Evolutionary conservation across 495 filamentous ascomycete genomes (phyloP).

Genomic region (Penicillium pulvis): DNA sequence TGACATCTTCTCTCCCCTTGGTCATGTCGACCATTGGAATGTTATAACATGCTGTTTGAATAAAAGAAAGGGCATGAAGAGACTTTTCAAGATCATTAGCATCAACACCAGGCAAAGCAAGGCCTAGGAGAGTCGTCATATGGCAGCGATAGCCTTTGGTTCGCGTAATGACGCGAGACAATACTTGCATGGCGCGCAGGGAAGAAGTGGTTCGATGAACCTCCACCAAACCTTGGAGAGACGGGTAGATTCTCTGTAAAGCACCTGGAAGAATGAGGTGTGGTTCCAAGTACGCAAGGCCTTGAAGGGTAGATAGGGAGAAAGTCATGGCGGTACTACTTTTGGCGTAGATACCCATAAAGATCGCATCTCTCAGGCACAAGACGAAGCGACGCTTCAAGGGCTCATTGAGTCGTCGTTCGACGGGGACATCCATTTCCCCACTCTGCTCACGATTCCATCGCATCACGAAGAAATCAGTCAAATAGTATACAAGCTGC

Average conservation of each 20-base stretch:
- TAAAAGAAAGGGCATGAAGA: conserved; percentile 88
- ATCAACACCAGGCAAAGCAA: conserved; percentile 94
- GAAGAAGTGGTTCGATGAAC: conserved; percentile 96
- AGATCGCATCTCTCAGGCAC: conserved; percentile 87
- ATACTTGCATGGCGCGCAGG: conserved; percentile 83
- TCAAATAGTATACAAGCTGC: conserved; percentile 88
- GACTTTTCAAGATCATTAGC: conserved; percentile 98
- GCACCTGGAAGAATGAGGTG: conserved; percentile 91
- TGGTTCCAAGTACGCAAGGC: conserved; percentile 86
- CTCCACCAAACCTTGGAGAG: conserved; percentile 93
- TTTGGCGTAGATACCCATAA: conserved; percentile 98
- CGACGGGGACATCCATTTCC: conserved; percentile 80
- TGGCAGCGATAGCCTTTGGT: conserved; percentile 95
- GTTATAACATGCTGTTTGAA: conserved; percentile 92
- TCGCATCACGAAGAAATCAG: conserved; percentile 96
- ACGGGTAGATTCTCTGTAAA: conserved; percentile 93
- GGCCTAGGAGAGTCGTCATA: conserved; percentile 85
- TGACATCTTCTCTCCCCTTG: conserved; percentile 65
- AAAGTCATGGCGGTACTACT: conserved; percentile 88
- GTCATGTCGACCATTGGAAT: conserved; percentile 89
- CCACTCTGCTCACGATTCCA: conserved; percentile 95
- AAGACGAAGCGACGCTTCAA: conserved; percentile 90
- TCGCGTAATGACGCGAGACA: conserved; percentile 84
- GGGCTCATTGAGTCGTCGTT: conserved; percentile 74
- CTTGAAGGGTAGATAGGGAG: conserved; percentile 85